These are phyloP conservation scores for Pseudocercospora musae DNA, from an alignment of 2,329 filamentous ascomycete genomes.

Conservation along the genomic window DNA sequence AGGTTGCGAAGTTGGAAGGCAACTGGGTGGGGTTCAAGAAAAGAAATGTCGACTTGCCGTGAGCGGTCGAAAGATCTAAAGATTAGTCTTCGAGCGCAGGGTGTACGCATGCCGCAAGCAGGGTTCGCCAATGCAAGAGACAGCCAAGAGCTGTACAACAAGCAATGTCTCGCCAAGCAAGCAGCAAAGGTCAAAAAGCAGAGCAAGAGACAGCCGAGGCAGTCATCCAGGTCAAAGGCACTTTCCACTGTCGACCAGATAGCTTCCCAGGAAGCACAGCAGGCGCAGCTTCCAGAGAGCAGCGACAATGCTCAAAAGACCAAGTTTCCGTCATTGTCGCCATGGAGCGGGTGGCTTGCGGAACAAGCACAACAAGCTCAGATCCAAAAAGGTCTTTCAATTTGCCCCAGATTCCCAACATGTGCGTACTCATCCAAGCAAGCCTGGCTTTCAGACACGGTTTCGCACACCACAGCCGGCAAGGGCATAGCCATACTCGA, in stretches of 20 bases:
- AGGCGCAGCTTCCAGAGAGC: conserved; percentile 8
- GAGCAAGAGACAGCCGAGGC: not conserved
- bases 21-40: not conserved
- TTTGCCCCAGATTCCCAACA: not conserved
- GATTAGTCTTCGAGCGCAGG: not conserved
- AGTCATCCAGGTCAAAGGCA: not conserved
- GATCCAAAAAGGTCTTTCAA: not conserved
- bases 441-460: conserved; percentile 1
- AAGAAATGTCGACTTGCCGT: not conserved
- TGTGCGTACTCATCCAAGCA: not conserved
- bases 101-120: not conserved
- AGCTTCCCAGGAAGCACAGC: conserved; percentile 7
- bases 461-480: not conserved
- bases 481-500: not conserved
- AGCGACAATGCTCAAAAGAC: not conserved
- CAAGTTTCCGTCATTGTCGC: not conserved
- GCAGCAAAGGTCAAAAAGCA: not conserved
- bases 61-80: not conserved
- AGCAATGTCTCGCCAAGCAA: not conserved
- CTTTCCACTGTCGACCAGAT: conserved; percentile 1
- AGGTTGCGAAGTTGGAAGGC: not conserved
- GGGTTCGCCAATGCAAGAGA: not conserved
- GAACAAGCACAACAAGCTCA: not conserved
- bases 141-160: not conserved
- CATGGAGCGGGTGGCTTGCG: not conserved